Conservation (phyloP, 129 eudicot genomes). For the Saussurea involucrata region DNA sequence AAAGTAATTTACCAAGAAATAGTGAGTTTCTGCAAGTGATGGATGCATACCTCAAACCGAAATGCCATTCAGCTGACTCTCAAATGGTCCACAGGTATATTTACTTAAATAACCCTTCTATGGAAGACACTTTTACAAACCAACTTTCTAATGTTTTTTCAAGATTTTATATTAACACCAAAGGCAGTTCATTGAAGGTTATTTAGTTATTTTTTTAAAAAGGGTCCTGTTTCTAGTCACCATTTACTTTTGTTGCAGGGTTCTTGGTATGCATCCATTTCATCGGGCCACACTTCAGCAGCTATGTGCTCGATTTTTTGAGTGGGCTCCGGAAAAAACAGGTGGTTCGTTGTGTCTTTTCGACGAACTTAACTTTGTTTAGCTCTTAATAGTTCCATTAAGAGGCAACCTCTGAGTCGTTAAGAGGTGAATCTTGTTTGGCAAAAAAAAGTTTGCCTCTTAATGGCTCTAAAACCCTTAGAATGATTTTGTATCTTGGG, state of each 20-base stretch:
- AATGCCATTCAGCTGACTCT: constrained; percentile 89
- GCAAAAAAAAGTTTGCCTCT: no score
- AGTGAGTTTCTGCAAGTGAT: constrained; percentile 58
- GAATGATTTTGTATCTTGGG: no score
- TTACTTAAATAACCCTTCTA: neutral
- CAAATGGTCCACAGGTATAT: constrained; percentile 60
- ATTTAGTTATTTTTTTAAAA: neutral
- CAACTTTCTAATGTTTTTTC: neutral
- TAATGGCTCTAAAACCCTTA: no score
- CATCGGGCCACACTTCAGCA: constrained; percentile 55
- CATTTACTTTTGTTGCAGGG: constrained; percentile 44
- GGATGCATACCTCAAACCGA: constrained; percentile 77
- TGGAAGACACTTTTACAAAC: neutral
- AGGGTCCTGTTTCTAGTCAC: neutral
- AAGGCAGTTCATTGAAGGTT: neutral
- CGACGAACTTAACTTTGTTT: no score
- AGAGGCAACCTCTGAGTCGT: no score
- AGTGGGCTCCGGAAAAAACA: constrained; percentile 93
- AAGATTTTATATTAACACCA: neutral
- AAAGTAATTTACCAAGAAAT: constrained; percentile 21
- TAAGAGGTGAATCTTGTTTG: no score
- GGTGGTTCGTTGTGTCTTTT: constrained; percentile 52
- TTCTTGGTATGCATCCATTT: constrained; percentile 58
- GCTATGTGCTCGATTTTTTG: constrained; percentile 62
- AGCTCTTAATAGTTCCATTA: no score